Conservation (phyloP, 2,329 filamentous ascomycete species). For the Venturiaceae sp. region DNA sequence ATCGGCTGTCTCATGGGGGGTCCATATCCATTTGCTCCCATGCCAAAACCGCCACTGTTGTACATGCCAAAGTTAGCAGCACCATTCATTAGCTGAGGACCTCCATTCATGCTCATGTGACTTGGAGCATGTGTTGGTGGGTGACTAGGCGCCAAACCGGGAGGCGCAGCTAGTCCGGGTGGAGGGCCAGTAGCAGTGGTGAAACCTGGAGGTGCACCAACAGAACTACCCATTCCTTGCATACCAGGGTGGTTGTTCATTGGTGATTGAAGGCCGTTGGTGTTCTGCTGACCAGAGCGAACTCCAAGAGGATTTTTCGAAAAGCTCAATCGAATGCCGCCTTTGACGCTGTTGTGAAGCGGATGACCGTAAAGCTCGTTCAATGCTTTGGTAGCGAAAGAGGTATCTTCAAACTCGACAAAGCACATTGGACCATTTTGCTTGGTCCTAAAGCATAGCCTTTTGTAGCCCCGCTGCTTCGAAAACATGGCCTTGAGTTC, state of each 20-base stretch:
- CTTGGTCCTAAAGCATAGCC: slow-evolving; percentile 90
- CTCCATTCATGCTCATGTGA: background rate
- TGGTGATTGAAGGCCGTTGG: slow-evolving; percentile 39
- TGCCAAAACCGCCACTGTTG: background rate
- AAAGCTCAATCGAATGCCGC: slow-evolving; percentile 90
- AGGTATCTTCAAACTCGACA: slow-evolving; percentile 92
- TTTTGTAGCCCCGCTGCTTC: slow-evolving; percentile 88
- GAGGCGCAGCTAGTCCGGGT: slow-evolving; percentile 68
- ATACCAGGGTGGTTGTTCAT: slow-evolving; percentile 43
- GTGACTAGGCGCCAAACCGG: slow-evolving; percentile 45
- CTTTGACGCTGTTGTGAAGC: slow-evolving; percentile 86
- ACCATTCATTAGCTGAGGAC: background rate
- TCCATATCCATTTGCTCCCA: background rate
- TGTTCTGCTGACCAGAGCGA: slow-evolving; percentile 60
- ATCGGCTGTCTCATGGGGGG: slow-evolving; percentile 5
- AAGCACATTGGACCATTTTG: slow-evolving; percentile 97
- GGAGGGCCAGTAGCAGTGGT: slow-evolving; percentile 66
- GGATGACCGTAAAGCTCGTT: slow-evolving; percentile 80
- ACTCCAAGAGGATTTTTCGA: slow-evolving; percentile 96
- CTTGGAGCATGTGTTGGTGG: background rate
- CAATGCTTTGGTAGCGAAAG: slow-evolving; percentile 83
- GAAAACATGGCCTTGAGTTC: slow-evolving; percentile 91
- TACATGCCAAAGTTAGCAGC: background rate
- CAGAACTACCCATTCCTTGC: slow-evolving; percentile 46
- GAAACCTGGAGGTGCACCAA: slow-evolving; percentile 48